Base-by-base conservation (phyloP, 257 asterid genomes). In the Fraxinus pennsylvanica region DNA sequence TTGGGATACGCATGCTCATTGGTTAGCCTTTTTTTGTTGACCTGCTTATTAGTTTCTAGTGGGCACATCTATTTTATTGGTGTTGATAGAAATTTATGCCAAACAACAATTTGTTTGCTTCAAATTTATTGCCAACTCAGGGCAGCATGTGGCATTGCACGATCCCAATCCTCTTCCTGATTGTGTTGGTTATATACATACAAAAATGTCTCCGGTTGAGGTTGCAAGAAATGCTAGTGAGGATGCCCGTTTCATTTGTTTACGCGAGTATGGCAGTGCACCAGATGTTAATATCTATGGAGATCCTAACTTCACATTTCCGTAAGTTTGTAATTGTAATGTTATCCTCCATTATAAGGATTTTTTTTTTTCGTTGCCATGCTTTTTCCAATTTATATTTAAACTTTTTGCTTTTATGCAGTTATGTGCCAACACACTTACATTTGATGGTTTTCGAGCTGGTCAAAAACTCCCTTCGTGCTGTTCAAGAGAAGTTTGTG, bases 1-100 rank as follows among this genome's bases (percentile, higher is more conserved):
- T 92, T 74, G 99, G 98, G 81, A 92, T 94, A 73, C 92, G 99
- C 74, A 94, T 94, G 98, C 96, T 94, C 82, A 94, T 94, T 17
- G 99, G 98, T 92, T 76, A 86, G 92, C 54, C 74, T 70, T 36
- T n/a, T 54, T 17, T 35, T 15, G 67, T 65, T 52, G 10, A 5
- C 45, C 68, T 76, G 36, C 69, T 25, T 41, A 45, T 77, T 10
- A 70, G 77, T 74, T 36, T 50, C 33, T 52, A 25, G 9, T 47
- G 13, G 76, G 81, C 29, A 50, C 27, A 29, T 80, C 33, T 21
- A 32, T 6, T 36, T 4, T 61, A 75, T 45, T 75, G 75, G 47
- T 70, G 30, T 43, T 43, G 50, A 59, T 6, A n/a, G 77, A 68
- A 74, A 21, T 39, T n/a, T 45, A 30, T 77, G 67, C 82, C 75